A percentile compares a stretch with the other conserved stretches of the same genome.
phyloP scores from a whole-genome alignment of 225 moss, liverwort and hornwort genomes.

The Polytrichum commune region DNA sequence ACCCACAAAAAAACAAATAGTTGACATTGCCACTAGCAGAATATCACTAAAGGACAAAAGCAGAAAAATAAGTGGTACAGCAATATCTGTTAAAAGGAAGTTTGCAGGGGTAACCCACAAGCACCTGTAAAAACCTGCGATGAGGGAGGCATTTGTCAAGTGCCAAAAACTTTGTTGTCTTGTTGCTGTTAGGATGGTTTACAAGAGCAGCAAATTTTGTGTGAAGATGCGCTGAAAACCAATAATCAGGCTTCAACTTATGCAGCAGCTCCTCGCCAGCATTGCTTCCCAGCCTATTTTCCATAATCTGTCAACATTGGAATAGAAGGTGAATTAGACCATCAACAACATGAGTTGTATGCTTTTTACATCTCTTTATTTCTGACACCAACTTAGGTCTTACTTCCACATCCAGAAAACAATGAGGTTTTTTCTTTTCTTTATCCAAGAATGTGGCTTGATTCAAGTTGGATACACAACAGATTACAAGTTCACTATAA shows the following conservation, averaged over 20 bases:
- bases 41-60: not conserved
- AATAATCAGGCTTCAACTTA: conserved; percentile 71
- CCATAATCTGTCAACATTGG: conserved; percentile 45
- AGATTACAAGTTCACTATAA: no score
- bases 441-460: no score
- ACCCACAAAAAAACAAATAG: no score
- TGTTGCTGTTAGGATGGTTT: conserved; percentile 48
- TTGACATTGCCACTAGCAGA: not conserved
- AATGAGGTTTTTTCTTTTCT: no score
- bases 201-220: conserved; percentile 86
- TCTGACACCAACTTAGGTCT: no score
- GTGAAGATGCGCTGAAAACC: conserved; percentile 96
- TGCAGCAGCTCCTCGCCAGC: conserved; percentile 67
- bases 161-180: conserved; percentile 76
- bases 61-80: no score
- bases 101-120: not conserved
- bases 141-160: conserved; percentile 90
- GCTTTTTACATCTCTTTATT: no score
- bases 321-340: not conserved
- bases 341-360: no score
- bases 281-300: conserved; percentile 66
- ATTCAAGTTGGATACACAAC: no score
- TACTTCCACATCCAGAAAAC: no score
- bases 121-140: conserved; percentile 89
- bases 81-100: no score